A percentile compares a stretch with the other conserved stretches of the same genome.
Evolutionary conservation across 2,329 filamentous ascomycete species (phyloP).

Genomic region (Penicillium brasilianum): DNA sequence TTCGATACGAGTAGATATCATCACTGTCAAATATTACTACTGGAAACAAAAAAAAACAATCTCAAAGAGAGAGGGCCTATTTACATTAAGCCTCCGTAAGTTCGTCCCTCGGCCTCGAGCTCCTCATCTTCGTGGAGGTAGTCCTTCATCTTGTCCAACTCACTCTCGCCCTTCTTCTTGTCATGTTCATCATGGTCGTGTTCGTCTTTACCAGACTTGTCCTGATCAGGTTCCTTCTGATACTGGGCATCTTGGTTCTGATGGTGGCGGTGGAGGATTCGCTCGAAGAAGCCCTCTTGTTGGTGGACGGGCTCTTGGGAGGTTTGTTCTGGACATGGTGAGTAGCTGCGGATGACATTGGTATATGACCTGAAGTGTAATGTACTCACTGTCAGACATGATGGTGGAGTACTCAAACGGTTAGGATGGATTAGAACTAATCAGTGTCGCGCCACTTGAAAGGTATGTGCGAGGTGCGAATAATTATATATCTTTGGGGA

Average conservation of each 20-base stretch:
- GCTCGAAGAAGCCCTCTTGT: constrained; percentile 25
- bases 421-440: not conserved
- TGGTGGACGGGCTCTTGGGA: constrained; percentile 9
- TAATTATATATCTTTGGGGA: not conserved
- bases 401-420: not conserved
- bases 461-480: not conserved
- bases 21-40: constrained; percentile 1
- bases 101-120: constrained; percentile 16
- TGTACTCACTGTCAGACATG: constrained; percentile 22
- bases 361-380: not conserved
- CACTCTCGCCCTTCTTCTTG: constrained; percentile 12
- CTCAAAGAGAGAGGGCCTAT: not conserved
- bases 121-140: constrained; percentile 17
- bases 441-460: not conserved
- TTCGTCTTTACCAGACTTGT: constrained; percentile 11
- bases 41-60: not conserved
- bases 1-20: constrained; percentile 3
- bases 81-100: constrained; percentile 18
- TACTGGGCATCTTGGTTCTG: constrained; percentile 2
- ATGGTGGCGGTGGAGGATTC: constrained; percentile 18
- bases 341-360: not conserved
- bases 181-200: constrained; percentile 7
- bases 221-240: constrained; percentile 1
- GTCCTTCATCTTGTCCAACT: constrained; percentile 20
- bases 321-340: constrained; percentile 6